phyloP scores from a whole-genome alignment of 2,329 filamentous ascomycete genomes.

The Podosphaera fusca region DNA sequence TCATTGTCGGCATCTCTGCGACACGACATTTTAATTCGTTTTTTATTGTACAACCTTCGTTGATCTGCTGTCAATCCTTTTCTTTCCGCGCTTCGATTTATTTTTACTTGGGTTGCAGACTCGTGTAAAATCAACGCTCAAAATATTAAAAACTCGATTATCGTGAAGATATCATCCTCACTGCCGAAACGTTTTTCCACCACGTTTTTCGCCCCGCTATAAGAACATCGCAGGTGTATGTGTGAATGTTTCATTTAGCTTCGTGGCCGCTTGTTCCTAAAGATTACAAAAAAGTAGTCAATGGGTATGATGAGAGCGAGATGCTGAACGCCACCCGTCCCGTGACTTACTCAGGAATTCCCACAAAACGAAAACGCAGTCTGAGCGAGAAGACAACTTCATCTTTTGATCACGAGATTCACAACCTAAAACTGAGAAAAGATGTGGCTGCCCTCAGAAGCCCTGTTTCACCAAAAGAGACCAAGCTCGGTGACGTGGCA shows the following conservation, averaged over 20 bases:
- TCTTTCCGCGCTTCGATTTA: neutral
- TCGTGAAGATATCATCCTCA: neutral
- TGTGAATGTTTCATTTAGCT: constrained; percentile 35
- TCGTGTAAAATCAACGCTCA: neutral
- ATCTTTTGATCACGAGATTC: constrained; percentile 3
- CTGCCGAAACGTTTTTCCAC: neutral
- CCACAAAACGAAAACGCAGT: constrained; percentile 12
- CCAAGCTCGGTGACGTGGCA: neutral
- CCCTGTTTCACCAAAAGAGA: neutral
- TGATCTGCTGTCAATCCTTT: neutral
- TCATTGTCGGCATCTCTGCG: constrained; percentile 6
- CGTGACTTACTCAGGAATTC: constrained; percentile 5
- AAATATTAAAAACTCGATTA: neutral
- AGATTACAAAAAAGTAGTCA: constrained; percentile 29
- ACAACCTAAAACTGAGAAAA: constrained; percentile 16
- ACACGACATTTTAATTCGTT: constrained; percentile 10
- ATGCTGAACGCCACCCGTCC: constrained; percentile 14
- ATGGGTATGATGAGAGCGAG: constrained; percentile 20
- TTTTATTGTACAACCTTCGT: constrained; percentile 8
- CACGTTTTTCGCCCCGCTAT: neutral
- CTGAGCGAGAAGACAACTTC: neutral
- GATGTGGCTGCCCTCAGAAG: constrained; percentile 4
- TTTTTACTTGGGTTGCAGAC: neutral
- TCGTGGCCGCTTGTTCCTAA: constrained; percentile 31
- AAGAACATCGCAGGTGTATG: constrained; percentile 5